These are phyloP conservation scores for Coniochaeta sp. DNA, from an alignment of 2,329 filamentous ascomycete genomes.

Conservation along the genomic window DNA sequence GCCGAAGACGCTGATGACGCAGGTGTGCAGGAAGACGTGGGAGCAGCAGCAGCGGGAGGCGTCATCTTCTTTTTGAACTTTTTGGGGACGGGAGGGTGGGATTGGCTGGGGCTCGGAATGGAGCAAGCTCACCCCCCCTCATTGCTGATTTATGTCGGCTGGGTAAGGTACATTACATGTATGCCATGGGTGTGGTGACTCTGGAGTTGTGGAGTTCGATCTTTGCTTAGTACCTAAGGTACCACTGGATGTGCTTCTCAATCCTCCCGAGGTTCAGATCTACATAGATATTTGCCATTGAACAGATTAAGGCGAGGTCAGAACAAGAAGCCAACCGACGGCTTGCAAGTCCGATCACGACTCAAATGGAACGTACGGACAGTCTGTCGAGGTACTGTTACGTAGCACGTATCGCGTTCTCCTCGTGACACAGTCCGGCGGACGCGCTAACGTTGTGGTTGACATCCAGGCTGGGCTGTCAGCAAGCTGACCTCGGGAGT, in stretches of 20 bases:
- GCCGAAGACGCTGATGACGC: slow-evolving; percentile 60
- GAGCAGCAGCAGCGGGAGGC: slow-evolving; percentile 24
- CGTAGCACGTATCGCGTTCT: not conserved
- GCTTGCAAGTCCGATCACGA: not conserved
- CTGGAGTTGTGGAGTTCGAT: not conserved
- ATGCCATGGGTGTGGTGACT: too few relatives aligned
- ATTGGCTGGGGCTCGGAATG: too few relatives aligned
- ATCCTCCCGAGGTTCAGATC: not conserved
- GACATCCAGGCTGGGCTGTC: too few relatives aligned
- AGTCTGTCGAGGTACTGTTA: not conserved
- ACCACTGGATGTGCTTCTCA: not conserved
- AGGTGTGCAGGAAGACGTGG: slow-evolving; percentile 41
- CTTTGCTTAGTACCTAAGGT: not conserved
- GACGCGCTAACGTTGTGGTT: too few relatives aligned
- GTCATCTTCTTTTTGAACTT: slow-evolving; percentile 8
- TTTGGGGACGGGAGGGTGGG: not conserved
- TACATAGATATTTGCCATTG: not conserved
- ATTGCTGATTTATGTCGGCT: too few relatives aligned
- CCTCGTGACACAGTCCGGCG: not conserved
- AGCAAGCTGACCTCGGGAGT: not conserved
- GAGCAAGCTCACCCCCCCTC: too few relatives aligned
- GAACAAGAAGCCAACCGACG: not conserved
- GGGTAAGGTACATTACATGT: too few relatives aligned
- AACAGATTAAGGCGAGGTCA: not conserved
- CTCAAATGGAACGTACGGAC: not conserved